Percentiles rank a stretch among this genome's conserved stretches.
Evolutionary conservation across 2,329 filamentous ascomycete genomes (phyloP).

Genomic region (Pseudogymnoascus sp.): DNA sequence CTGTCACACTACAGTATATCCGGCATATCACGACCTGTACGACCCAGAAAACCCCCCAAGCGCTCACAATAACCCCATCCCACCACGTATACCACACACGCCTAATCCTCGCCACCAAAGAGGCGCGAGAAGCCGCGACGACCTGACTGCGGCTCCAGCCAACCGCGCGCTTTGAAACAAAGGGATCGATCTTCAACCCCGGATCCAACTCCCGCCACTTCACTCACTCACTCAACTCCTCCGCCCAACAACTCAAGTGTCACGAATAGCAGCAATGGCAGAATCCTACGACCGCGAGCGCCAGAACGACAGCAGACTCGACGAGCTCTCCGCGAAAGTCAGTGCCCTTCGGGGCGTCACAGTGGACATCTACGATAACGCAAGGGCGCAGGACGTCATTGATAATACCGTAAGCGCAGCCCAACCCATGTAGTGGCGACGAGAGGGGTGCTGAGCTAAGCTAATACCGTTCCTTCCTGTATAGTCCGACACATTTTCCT

Average conservation of each 20-base stretch:
- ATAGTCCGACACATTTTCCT: constrained; percentile 84
- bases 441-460: too few relatives aligned
- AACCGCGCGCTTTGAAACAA: constrained; percentile 9
- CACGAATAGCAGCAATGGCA: constrained; percentile 47
- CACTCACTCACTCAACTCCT: not conserved
- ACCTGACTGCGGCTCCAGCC: constrained; percentile 3
- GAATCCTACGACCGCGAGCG: constrained; percentile 73
- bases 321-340: constrained; percentile 86
- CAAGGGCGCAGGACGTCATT: constrained; percentile 78
- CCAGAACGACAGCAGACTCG: constrained; percentile 92
- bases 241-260: not conserved
- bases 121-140: constrained; percentile 8
- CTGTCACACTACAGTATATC: not conserved
- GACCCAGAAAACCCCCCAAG: not conserved
- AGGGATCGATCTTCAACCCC: not conserved
- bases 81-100: not conserved
- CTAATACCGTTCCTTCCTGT: constrained; percentile 12
- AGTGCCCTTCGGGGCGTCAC: constrained; percentile 88
- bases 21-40: not conserved
- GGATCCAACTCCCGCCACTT: not conserved
- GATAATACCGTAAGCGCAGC: constrained; percentile 65
- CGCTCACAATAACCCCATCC: not conserved
- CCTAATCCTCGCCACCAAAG: not conserved
- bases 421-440: too few relatives aligned
- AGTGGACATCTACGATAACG: constrained; percentile 96